Evolutionary conservation across 345 rosid genomes (phyloP).

Genomic region (Citrus australasica): DNA sequence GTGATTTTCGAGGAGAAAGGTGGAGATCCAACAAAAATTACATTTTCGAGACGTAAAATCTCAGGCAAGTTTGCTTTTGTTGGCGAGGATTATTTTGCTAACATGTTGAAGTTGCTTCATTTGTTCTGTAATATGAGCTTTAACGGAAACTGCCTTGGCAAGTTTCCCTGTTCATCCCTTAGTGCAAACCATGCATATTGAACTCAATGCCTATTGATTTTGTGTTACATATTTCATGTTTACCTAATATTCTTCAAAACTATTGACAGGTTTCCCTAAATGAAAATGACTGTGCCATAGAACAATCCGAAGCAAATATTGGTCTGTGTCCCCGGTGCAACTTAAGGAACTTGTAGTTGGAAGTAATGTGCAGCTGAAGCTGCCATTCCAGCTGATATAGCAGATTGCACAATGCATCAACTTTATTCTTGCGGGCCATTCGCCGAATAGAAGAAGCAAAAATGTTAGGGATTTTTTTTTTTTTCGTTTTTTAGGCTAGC

Average conservation of each 20-base stretch:
- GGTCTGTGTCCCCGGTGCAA: slow-evolving; percentile 27
- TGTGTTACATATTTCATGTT: neutral
- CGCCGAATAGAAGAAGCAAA: neutral
- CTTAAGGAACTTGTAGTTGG: slow-evolving; percentile 42
- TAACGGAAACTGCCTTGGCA: neutral
- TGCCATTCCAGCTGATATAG: neutral
- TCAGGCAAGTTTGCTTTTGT: slow-evolving; percentile 29
- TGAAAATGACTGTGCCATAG: slow-evolving; percentile 40
- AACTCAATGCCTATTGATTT: neutral
- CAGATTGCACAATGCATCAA: neutral
- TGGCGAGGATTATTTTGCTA: slow-evolving; percentile 27
- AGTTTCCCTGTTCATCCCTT: neutral
- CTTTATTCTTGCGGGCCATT: neutral
- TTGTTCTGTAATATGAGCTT: neutral
- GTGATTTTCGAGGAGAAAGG: slow-evolving; percentile 92
- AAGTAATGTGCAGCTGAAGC: slow-evolving; percentile 48
- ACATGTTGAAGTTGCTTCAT: neutral
- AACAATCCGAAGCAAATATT: slow-evolving; percentile 32
- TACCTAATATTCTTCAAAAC: neutral
- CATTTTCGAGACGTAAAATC: slow-evolving; percentile 56
- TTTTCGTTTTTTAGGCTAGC: too few relatives aligned
- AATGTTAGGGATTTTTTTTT: neutral
- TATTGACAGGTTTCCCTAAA: slow-evolving; percentile 47
- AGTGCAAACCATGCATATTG: neutral
- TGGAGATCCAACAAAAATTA: slow-evolving; percentile 71